Evolutionary conservation across 257 asterid genomes (phyloP), one percentile per base, ranked within the genome.

Genomic region (Lavandula angustifolia): DNA sequence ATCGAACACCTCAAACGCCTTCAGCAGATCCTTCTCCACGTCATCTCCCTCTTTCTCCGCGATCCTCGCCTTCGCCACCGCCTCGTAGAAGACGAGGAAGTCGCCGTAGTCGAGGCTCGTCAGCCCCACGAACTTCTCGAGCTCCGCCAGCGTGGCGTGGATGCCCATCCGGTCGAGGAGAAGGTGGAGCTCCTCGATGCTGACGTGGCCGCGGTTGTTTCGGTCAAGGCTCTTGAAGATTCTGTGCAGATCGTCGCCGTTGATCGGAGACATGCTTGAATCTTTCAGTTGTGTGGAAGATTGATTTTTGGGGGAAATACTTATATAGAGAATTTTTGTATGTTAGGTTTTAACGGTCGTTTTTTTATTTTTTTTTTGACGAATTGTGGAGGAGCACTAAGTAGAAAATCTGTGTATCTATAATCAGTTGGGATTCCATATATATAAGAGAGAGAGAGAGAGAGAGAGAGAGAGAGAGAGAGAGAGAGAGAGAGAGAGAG

Each of bases 1-100:
- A 62, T 88, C 89, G 49, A 85, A 88, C 6, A 83, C 86, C 51
- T 75, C 68, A 33, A 88, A 88, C 3, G 96, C 84, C 60, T 82
- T 47, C 0, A 27, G 0, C 6, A 88, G 81, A 7, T 84, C 89
- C 1, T 65, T 65, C n/a, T 81, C 85, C 9, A 55, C 13, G 9
- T 33, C 6, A 22, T 22, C 27, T 0, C 27, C 41, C 4, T 6
- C 38, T 3, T 65, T 62, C 0, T 50, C 77, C 0, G 54, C 58
- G 2, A 69, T 33, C 3, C 9, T 69, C 56, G 75, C 55, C 64
- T 68, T 74, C 27, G 27, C 27, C 5, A 80, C 65, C 60, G 76
- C 68, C 65, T 85, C 88, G 62, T 79, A 80, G 77, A 87, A 87
- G 76, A 82, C 73, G 49, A 79, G 32, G 46, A 87, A 87, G 65